Evolutionary conservation across 2,329 filamentous ascomycete species (phyloP).

Genomic region (Fusarium haematococcum): DNA sequence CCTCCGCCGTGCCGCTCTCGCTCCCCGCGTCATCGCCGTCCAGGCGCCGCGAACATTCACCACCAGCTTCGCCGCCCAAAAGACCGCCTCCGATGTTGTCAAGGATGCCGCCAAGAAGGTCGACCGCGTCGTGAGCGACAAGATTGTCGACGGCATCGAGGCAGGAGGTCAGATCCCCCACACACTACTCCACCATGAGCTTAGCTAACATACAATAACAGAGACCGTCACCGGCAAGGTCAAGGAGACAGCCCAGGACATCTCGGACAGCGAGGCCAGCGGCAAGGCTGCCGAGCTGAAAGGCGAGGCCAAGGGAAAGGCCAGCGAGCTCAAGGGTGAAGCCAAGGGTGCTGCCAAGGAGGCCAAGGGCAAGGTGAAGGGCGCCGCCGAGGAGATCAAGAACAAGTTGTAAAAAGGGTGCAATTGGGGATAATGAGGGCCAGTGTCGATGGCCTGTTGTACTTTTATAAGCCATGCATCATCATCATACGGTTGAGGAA

Average conservation of each 20-base stretch:
- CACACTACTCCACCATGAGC: not conserved
- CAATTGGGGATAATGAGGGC: slow-evolving; percentile 22
- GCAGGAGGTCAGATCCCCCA: slow-evolving; percentile 59
- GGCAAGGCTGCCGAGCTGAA: slow-evolving; percentile 51
- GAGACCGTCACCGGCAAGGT: slow-evolving; percentile 59
- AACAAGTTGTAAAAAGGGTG: slow-evolving; percentile 29
- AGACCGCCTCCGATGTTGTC: slow-evolving; percentile 64
- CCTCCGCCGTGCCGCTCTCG: slow-evolving; percentile 56
- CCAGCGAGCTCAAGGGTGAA: slow-evolving; percentile 55
- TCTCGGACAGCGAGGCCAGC: slow-evolving; percentile 46
- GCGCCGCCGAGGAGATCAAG: slow-evolving; percentile 30
- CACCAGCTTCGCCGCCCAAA: slow-evolving; percentile 58
- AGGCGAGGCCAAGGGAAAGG: slow-evolving; percentile 54
- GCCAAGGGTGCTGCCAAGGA: slow-evolving; percentile 56
- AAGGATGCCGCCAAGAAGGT: slow-evolving; percentile 71
- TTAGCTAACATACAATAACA: slow-evolving; percentile 36
- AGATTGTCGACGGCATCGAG: slow-evolving; percentile 72
- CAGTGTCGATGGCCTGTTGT: slow-evolving; percentile 18
- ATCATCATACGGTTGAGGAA: slow-evolving; percentile 22
- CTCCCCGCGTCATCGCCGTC: slow-evolving; percentile 53
- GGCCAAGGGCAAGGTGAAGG: slow-evolving; percentile 51
- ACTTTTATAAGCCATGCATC: slow-evolving; percentile 38
- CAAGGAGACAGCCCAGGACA: slow-evolving; percentile 57
- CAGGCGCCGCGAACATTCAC: slow-evolving; percentile 63
- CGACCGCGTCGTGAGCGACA: slow-evolving; percentile 70